phyloP scores from a whole-genome alignment of 208 protist genomes.

The Eutreptiella sp. region DNA sequence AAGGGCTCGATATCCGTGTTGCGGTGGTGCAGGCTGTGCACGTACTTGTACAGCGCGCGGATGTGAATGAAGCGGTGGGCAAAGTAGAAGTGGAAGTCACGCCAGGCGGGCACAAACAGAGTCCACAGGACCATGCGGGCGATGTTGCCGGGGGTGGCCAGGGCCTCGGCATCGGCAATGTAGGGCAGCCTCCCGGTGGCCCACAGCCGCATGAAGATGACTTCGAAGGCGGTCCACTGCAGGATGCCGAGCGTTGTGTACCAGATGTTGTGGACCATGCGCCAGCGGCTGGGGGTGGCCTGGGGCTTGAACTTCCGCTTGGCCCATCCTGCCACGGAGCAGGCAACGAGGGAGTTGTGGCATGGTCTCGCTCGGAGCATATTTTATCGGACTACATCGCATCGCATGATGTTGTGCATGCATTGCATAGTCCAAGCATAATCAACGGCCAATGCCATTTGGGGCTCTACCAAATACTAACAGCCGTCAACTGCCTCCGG shows the following conservation, averaged over 20 bases:
- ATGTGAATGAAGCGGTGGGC: slow-evolving; percentile 29
- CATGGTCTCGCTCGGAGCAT: too few relatives aligned
- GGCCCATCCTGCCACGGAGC: too few relatives aligned
- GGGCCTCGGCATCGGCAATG: too few relatives aligned
- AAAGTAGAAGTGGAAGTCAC: slow-evolving; percentile 29
- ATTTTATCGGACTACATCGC: too few relatives aligned
- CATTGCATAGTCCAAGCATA: too few relatives aligned
- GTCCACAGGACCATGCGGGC: neutral
- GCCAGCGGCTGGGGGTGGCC: neutral
- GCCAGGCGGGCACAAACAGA: slow-evolving; percentile 14
- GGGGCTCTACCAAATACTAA: too few relatives aligned
- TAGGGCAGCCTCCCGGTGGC: too few relatives aligned
- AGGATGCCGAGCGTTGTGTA: slow-evolving; percentile 23
- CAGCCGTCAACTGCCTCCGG: too few relatives aligned
- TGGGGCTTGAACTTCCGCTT: too few relatives aligned
- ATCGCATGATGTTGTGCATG: too few relatives aligned
- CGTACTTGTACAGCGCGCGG: slow-evolving; percentile 26
- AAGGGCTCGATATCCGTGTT: slow-evolving; percentile 28
- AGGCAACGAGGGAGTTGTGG: too few relatives aligned
- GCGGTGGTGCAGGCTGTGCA: slow-evolving; percentile 34
- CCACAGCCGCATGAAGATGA: slow-evolving; percentile 13
- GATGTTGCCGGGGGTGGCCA: neutral
- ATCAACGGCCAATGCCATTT: too few relatives aligned
- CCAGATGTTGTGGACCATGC: slow-evolving; percentile 26
- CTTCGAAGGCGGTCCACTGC: slow-evolving; percentile 17